Evolutionary conservation across 1,284 basidiomycete species (phyloP), one percentile per base, ranked within the genome.

Genomic region (Cronartium quercuum): DNA sequence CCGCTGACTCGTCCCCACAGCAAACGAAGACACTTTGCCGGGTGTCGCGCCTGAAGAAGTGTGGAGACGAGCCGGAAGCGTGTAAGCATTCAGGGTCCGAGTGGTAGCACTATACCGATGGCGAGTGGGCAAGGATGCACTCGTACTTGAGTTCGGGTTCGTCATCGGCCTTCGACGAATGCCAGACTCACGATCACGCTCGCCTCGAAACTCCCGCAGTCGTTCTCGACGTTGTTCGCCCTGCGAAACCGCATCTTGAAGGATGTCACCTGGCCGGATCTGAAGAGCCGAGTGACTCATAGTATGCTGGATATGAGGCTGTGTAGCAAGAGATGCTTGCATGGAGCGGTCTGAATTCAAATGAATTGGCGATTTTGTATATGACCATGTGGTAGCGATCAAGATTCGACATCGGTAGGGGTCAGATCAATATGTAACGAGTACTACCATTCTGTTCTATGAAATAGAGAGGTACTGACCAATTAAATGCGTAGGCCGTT

Each of bases 191-290:
- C 64, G 47, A 10, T 74, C 71, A 34, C 60, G 38, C 37, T 74
- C 64, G 37, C 55, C 47, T 15, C 64, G 51, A 51, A 66, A 61
- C 47, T 74, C 71, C 18, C 71, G 71, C 38, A 64, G 42, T 21
- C 35, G 71, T 38, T 74, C 57, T 34, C 57, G 57, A 44, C 71
- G 71, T 5, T 63, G 62, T n/a, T 18, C 37, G 9, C 21, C 18
- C 13, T 51, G 29, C 35, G n/a, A n/a, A 12, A 47, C n/a, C 3
- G 60, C n/a, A 29, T 74, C 71, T 18, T 74, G 71, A 38, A 66
- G 51, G 21, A 66, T 34, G 41, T 74, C 71, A 62, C 71, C 71
- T 5, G 71, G 71, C 38, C 71, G 62, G 35, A 65, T n/a, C 15
- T 51, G 55, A 10, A 44, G 24, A 13, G 71, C 55, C 35, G 64